Conservation (phyloP, 352 stramenopile species). For the Globisporangium okanoganense region DNA sequence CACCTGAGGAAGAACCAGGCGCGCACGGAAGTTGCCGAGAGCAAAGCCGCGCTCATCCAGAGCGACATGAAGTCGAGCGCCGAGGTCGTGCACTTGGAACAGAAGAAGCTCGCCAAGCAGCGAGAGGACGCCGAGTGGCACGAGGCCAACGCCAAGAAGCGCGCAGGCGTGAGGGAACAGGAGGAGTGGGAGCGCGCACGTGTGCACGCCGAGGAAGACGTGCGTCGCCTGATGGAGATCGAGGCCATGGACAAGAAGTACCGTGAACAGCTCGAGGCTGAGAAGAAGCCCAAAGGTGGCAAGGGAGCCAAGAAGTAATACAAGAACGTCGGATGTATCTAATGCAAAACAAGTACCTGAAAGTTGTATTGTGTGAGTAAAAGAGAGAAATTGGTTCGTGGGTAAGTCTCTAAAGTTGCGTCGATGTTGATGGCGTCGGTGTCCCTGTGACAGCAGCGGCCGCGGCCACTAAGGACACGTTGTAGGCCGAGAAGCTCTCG, state of each 20-base stretch:
- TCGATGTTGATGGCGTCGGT: slow-evolving; percentile 3
- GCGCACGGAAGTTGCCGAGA: slow-evolving; percentile 22
- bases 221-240: slow-evolving; percentile 45
- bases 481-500: slow-evolving; percentile 76
- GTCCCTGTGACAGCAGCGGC: slow-evolving; percentile 13
- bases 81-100: slow-evolving; percentile 27
- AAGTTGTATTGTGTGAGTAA: slow-evolving; percentile 1
- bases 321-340: not conserved
- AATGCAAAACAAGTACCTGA: slow-evolving; percentile 3
- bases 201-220: slow-evolving; percentile 32
- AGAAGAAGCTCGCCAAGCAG: slow-evolving; percentile 32
- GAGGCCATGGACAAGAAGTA: slow-evolving; percentile 59
- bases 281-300: slow-evolving; percentile 41
- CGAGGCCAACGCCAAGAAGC: slow-evolving; percentile 44
- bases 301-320: slow-evolving; percentile 51
- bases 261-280: slow-evolving; percentile 28
- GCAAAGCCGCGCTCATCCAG: slow-evolving; percentile 19
- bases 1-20: slow-evolving; percentile 44
- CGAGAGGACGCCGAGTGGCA: slow-evolving; percentile 44
- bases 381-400: slow-evolving; percentile 4
- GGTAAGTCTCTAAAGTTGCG: slow-evolving; percentile 8
- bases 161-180: slow-evolving; percentile 36
- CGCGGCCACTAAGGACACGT: slow-evolving; percentile 60
- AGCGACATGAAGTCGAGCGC: slow-evolving; percentile 27
- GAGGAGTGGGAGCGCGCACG: slow-evolving; percentile 52